Evolutionary conservation across 768 basidiomycete species (phyloP).

Genomic region (Calocybe indica): DNA sequence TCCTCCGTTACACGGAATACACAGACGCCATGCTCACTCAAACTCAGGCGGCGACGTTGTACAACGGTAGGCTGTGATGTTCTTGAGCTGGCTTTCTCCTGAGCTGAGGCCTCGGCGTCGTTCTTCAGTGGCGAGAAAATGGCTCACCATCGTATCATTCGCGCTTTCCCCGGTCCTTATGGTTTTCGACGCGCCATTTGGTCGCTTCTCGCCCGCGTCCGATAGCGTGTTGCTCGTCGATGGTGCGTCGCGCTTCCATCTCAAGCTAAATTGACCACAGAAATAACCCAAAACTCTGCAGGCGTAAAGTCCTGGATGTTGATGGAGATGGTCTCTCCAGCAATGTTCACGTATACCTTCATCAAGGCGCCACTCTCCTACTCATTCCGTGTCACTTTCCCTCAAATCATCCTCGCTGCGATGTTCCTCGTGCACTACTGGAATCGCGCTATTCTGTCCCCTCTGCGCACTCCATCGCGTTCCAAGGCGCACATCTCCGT

Average conservation of each 20-base stretch:
- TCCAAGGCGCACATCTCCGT: conserved; percentile 71
- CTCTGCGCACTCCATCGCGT: conserved; percentile 74
- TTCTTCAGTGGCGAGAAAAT: conserved; percentile 5
- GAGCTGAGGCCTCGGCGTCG: neutral
- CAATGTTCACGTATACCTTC: conserved; percentile 46
- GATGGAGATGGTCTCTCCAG: conserved; percentile 69
- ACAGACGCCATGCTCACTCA: no score
- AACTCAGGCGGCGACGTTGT: neutral
- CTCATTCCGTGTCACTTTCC: conserved; percentile 22
- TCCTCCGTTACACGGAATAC: no score
- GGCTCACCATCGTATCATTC: conserved; percentile 5
- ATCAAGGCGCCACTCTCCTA: conserved; percentile 41
- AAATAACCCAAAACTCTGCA: neutral
- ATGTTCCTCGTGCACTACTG: conserved; percentile 74
- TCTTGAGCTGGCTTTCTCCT: neutral
- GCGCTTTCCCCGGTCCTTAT: conserved; percentile 1
- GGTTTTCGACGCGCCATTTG: conserved; percentile 6
- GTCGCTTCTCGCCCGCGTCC: conserved; percentile 6
- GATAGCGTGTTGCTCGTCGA: conserved; percentile 6
- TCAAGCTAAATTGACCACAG: neutral
- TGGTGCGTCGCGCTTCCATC: neutral
- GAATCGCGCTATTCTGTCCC: conserved; percentile 78
- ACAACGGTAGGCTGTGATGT: neutral
- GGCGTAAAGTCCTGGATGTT: conserved; percentile 58
- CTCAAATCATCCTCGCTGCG: conserved; percentile 44